A percentile compares a stretch with the other conserved stretches of the same genome.
Evolutionary conservation across 768 basidiomycete species (phyloP).

Genomic region (Auriscalpium vulgare): DNA sequence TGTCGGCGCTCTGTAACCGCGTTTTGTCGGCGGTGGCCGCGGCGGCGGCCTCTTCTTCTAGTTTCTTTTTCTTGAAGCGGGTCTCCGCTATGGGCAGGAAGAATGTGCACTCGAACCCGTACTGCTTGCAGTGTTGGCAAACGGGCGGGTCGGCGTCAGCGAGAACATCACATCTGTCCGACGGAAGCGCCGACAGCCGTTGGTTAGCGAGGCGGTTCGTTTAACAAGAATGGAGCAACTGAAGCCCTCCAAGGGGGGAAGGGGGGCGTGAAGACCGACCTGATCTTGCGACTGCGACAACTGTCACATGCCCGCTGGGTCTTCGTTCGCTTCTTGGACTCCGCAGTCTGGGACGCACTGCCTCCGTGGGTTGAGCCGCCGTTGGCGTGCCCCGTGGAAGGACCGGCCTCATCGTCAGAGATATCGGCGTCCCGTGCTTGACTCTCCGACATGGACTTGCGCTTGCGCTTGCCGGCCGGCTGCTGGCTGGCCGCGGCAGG

Average conservation of each 20-base stretch:
- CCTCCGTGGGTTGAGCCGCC: conserved; percentile 9
- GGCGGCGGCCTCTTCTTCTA: conserved; percentile 55
- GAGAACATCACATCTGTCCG: conserved; percentile 73
- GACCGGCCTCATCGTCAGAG: conserved; percentile 53
- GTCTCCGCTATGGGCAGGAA: conserved; percentile 98
- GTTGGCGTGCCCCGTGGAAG: conserved; percentile 32
- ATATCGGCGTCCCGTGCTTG: conserved; percentile 27
- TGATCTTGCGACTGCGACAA: conserved; percentile 85
- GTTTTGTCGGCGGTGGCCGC: conserved; percentile 19
- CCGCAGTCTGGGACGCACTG: conserved; percentile 28
- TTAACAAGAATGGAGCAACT: too few species aligned
- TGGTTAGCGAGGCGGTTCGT: too few species aligned
- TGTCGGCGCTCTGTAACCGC: conserved; percentile 29
- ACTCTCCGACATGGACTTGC: conserved; percentile 28
- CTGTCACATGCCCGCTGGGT: conserved; percentile 90
- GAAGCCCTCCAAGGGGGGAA: not conserved
- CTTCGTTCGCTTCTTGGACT: conserved; percentile 84
- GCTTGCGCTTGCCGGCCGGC: conserved; percentile 51
- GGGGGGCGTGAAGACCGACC: conserved; percentile 29
- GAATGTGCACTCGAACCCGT: conserved; percentile 91
- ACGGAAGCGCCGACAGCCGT: not conserved
- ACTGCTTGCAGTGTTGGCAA: conserved; percentile 94
- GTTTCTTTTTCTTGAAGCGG: conserved; percentile 93
- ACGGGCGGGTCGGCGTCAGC: conserved; percentile 67
- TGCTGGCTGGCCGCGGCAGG: conserved; percentile 8